phyloP scores from a whole-genome alignment of 345 rosid genomes.

The Gossypium anomalum region DNA sequence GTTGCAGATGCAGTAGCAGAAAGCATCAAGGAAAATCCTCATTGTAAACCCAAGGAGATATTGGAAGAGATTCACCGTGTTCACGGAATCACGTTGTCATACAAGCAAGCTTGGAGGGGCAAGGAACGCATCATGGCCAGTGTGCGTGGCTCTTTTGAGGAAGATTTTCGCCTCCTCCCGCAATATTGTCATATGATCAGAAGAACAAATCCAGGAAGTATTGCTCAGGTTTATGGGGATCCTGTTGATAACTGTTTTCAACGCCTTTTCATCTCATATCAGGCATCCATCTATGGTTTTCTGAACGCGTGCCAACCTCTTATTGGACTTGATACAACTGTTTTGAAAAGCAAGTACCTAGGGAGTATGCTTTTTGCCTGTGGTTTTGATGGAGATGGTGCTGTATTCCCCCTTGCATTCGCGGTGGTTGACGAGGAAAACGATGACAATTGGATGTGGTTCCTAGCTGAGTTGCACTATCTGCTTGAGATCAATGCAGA shows the following conservation, averaged over 20 bases:
- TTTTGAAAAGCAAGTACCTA: slow-evolving; percentile 66
- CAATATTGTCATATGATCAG: slow-evolving; percentile 74
- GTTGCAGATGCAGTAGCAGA: slow-evolving; percentile 78
- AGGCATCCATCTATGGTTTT: slow-evolving; percentile 80
- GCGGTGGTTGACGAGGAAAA: slow-evolving; percentile 79
- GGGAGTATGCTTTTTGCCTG: slow-evolving; percentile 78
- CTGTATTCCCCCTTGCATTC: slow-evolving; percentile 73
- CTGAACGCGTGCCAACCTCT: slow-evolving; percentile 79
- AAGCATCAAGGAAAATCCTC: slow-evolving; percentile 69
- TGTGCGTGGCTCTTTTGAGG: slow-evolving; percentile 82
- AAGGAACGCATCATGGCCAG: slow-evolving; percentile 83
- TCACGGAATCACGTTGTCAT: slow-evolving; percentile 79
- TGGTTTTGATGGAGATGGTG: slow-evolving; percentile 90
- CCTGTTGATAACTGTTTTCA: slow-evolving; percentile 60
- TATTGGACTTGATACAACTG: slow-evolving; percentile 70
- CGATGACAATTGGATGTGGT: slow-evolving; percentile 75
- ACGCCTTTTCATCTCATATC: slow-evolving; percentile 70
- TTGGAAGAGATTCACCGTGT: slow-evolving; percentile 81
- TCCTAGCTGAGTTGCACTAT: slow-evolving; percentile 74
- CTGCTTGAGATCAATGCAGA: slow-evolving; percentile 70
- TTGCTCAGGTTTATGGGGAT: slow-evolving; percentile 62
- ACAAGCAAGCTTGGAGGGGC: slow-evolving; percentile 98
- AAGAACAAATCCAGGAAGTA: slow-evolving; percentile 74
- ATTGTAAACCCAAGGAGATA: slow-evolving; percentile 77
- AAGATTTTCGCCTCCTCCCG: slow-evolving; percentile 83